A percentile compares a stretch with the other conserved stretches of the same genome.
Evolutionary conservation across 768 basidiomycete genomes (phyloP).

Genomic region (Cystofilobasidium macerans): DNA sequence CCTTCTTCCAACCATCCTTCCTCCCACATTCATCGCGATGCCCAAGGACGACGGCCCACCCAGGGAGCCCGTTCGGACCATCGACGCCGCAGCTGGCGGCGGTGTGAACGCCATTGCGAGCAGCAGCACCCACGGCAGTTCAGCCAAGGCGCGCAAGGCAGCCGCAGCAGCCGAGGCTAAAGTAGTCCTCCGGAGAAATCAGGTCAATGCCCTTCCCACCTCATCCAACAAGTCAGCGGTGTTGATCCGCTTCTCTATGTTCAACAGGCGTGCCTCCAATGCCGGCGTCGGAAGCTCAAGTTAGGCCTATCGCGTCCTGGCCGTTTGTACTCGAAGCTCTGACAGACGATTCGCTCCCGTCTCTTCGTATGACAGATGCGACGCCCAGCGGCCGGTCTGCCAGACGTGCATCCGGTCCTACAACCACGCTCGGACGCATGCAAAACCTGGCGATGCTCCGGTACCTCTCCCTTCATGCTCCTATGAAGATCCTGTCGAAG

Average conservation of each 20-base stretch:
- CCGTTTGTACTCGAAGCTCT: conserved; percentile 56
- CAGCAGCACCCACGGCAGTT: not conserved
- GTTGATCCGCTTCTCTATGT: too few species aligned
- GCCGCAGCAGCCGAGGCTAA: too few species aligned
- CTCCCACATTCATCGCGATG: not conserved
- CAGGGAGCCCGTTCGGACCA: not conserved
- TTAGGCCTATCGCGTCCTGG: conserved; percentile 21
- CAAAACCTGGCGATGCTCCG: not conserved
- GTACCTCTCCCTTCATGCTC: not conserved
- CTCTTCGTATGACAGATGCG: conserved; percentile 1
- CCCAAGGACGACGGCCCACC: not conserved
- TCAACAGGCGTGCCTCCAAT: too few species aligned
- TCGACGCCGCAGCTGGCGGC: not conserved
- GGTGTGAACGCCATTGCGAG: not conserved
- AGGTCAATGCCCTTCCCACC: not conserved
- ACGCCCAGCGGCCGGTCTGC: conserved; percentile 1
- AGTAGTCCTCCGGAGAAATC: not conserved
- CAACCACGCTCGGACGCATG: conserved; percentile 1
- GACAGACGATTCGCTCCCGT: not conserved
- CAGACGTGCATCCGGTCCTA: conserved; percentile 2
- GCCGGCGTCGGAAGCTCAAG: too few species aligned
- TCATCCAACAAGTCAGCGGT: too few species aligned
- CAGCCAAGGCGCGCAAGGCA: not conserved
- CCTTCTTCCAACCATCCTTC: too few species aligned
- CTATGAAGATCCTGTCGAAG: not conserved